Evolutionary conservation across 495 filamentous ascomycete genomes (phyloP), one percentile per base, ranked within the genome.

Genomic region (Neurospora sp.): DNA sequence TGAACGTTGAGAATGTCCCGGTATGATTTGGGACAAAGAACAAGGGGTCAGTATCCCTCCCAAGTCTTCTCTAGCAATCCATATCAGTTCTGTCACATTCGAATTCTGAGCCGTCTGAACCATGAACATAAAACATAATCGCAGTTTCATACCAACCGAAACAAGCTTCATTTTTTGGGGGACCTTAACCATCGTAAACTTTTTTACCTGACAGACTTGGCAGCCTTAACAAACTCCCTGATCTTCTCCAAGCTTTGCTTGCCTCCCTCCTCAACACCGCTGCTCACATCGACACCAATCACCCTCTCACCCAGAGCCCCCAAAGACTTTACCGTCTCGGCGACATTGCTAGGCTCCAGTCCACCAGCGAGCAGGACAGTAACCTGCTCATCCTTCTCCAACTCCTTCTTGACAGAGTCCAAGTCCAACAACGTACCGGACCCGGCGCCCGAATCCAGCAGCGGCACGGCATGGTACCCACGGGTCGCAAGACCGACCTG

Each of bases 281-380:
- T 96, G 78, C 94, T 97, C 5, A 97, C 92, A 84, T 99, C 96
- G 44, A 99, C 91, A 3, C 90, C 94, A 44, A 93, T 83, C 4
- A 98, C 88, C 77, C 90, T 86, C 5, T 83, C 81, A 37, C 83
- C 85, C 8, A 85, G 81, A 18, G 85, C 77, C 5, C 89, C 90
- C 40, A 92, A 80, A 37, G 85, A 84, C 7, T 82, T 78, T 1
- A 99, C 82, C 5, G 87, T 84, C 16, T 88, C 84, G 3, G 81
- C 82, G 8, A 98, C 91, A 81, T 97, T 98, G 3, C 88, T 86
- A 4, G 92, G 87, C 59, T 88, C 87, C 39, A 99, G 78, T 0
- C 96, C 96, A 18, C 96, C 96, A 20, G 96, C 96, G 31, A 99
- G 82, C 70, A 97, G 79, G 2, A 97, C 87, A 27, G 87, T 85